These are phyloP conservation scores for Phalaenopsis aphrodite DNA, from an alignment of 106 monocot genomes.

Conservation along the genomic window DNA sequence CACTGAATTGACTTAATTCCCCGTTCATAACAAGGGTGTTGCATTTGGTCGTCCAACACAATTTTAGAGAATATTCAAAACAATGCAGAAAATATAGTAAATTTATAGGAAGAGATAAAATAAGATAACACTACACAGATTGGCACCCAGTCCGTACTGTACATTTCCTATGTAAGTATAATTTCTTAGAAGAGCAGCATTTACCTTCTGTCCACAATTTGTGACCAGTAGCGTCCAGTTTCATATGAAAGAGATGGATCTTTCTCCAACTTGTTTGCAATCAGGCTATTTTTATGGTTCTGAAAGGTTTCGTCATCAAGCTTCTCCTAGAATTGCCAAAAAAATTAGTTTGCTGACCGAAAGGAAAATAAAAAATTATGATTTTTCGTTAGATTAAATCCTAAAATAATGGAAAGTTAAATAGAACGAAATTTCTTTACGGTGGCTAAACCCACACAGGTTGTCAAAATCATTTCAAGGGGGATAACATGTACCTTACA, in stretches of 20 bases:
- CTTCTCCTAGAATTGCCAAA: slow-evolving; percentile 32
- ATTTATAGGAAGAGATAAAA: neutral
- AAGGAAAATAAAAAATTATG: slow-evolving; percentile 1
- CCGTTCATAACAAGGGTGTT: neutral
- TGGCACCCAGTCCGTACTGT: neutral
- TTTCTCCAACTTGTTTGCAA: slow-evolving; percentile 86
- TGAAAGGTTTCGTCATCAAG: slow-evolving; percentile 87
- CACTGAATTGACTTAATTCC: neutral
- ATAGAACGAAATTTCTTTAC: neutral
- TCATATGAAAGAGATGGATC: slow-evolving; percentile 87
- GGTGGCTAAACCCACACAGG: neutral
- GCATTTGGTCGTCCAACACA: neutral
- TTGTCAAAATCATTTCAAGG: neutral
- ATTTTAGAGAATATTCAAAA: neutral
- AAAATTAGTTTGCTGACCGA: neutral
- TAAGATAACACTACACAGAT: neutral
- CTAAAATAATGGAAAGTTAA: neutral
- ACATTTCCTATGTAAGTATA: neutral
- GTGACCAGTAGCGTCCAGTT: slow-evolving; percentile 70
- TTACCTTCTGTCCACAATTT: slow-evolving; percentile 88
- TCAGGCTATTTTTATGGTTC: slow-evolving; percentile 64
- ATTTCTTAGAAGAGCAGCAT: neutral
- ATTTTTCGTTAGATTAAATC: neutral
- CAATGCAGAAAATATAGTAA: neutral
- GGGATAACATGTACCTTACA: neutral